Evolutionary conservation across 768 basidiomycete genomes (phyloP), one percentile per base, ranked within the genome.

Genomic region (Naganishia vishniacii): DNA sequence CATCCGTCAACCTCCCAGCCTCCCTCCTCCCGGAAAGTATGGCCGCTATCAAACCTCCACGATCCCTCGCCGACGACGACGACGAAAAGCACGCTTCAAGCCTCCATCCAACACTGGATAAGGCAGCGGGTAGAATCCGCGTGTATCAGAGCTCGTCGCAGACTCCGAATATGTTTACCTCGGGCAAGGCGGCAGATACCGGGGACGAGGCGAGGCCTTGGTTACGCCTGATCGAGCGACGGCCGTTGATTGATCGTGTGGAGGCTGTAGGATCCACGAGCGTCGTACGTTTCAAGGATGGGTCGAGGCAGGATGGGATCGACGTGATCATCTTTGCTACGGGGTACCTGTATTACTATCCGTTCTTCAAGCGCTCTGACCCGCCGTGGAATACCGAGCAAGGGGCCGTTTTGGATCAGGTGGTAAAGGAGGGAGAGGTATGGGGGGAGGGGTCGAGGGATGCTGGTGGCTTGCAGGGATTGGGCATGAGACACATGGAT

Each of bases 311-410:
- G 18, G 59, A 67, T 0, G 71, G 72, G 18, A 69, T 79, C 20
- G 76, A 79, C 28, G 60, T 68, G 0, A 73, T 79, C 61, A 75
- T 80, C 44, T 80, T 73, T 65, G 79, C 78, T 2, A 80, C 79
- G 0, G 79, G 79, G 8, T 80, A 79, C 61, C 69, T 71, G 49
- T 79, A 74, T 66, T 62, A 70, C 23, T 75, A 76, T 44, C 78
- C 78, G 0, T 79, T 79, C 65, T 69, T 69, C 45, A 71, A 69
- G 44, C 41, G 51, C 0, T n/a, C 58, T 15, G 75, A 77, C 47
- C 48, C 13, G 4, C 79, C 79, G 1, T 80, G 75, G 75, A 61
- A 49, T 13, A 41, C 23, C 0, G 42, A 48, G n/a, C 26, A 49
- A 26, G 11, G 7, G 3, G 48, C 47, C 29, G 12, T 74, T 0